These are phyloP conservation scores for Juglanconis sp. DNA, from an alignment of 2,329 filamentous ascomycete genomes.

Conservation along the genomic window DNA sequence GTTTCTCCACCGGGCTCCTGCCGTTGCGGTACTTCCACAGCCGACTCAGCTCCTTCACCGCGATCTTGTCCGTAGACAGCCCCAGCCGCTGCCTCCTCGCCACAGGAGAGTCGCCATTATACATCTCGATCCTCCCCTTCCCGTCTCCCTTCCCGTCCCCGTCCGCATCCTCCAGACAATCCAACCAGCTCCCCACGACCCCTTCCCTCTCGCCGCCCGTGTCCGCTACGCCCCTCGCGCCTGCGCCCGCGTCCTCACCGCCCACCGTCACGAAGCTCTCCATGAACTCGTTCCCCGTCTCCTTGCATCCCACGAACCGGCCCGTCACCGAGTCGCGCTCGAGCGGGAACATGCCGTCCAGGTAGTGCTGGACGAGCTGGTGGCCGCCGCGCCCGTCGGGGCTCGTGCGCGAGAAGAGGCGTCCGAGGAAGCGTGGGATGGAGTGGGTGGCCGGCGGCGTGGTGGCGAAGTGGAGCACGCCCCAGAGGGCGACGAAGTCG, in stretches of 20 bases:
- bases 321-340: constrained; percentile 39
- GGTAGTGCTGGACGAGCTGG: constrained; percentile 59
- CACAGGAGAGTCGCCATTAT: constrained; percentile 17
- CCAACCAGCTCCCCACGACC: constrained; percentile 45
- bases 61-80: constrained; percentile 33
- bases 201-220: constrained; percentile 43
- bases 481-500: constrained; percentile 74
- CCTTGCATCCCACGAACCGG: constrained; percentile 33
- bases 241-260: constrained; percentile 36
- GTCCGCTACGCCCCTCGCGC: constrained; percentile 42
- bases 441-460: constrained; percentile 37
- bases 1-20: constrained; percentile 43
- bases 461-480: constrained; percentile 65
- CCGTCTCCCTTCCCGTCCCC: constrained; percentile 33
- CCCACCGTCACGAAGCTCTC: constrained; percentile 51
- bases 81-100: constrained; percentile 25
- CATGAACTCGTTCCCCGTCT: constrained; percentile 54
- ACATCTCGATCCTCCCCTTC: constrained; percentile 27
- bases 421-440: constrained; percentile 59
- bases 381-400: constrained; percentile 46
- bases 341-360: constrained; percentile 60
- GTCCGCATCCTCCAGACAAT: constrained; percentile 37
- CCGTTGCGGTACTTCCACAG: constrained; percentile 64
- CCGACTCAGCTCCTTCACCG: constrained; percentile 59
- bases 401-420: constrained; percentile 55